Base-by-base conservation (phyloP, 2,329 filamentous ascomycete genomes). In the Hymenoscyphus fructigenus region DNA sequence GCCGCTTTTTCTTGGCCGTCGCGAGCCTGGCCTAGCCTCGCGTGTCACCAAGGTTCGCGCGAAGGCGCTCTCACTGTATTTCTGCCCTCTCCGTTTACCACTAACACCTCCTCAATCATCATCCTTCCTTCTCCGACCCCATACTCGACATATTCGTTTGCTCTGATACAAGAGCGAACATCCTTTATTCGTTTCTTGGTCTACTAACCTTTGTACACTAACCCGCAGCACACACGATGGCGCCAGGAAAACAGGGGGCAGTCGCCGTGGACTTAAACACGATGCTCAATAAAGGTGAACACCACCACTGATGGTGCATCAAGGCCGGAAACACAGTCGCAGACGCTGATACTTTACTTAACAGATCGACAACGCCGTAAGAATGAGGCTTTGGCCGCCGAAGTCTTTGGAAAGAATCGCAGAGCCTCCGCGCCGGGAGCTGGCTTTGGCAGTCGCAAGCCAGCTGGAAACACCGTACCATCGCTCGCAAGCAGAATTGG, bases 401-500 rank as follows among this genome's bases (percentile, higher is more conserved):
- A 85, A 74, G 91, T 93, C 74, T 88, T 93, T 70, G 85, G 85
- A 70, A 85, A 85, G 74, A 78, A 77, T 62, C 79, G 83, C 65
- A 85, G 88, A 70, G 78, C 84, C 61, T 89, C 84, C 73, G 83
- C 79, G 14, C 79, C 88, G 47, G 83, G 84, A 34, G 74, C 76
- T 63, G 77, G 75, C 34, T 70, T 74, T 6, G 77, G 78, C 55
- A 83, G 77, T 65, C 74, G 80, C 64, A 85, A 80, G 72, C 75
- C 78, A 66, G 50, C 47, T 38, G 60, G 28, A 20, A 75, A 83
- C 60, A 57, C 55, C 36, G 65, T 67, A 81, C 72, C 87, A 72
- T 86, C 86, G 2, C 84, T 93, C 60, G 86, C 90, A 63, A 91
- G 88, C 77, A 85, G 90, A 76, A 87, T 90, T 65, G 90, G 91